A percentile compares a stretch with the other conserved stretches of the same genome.
Conservation (phyloP, 2,329 filamentous ascomycete genomes). For the Dactylellina cionopaga region DNA sequence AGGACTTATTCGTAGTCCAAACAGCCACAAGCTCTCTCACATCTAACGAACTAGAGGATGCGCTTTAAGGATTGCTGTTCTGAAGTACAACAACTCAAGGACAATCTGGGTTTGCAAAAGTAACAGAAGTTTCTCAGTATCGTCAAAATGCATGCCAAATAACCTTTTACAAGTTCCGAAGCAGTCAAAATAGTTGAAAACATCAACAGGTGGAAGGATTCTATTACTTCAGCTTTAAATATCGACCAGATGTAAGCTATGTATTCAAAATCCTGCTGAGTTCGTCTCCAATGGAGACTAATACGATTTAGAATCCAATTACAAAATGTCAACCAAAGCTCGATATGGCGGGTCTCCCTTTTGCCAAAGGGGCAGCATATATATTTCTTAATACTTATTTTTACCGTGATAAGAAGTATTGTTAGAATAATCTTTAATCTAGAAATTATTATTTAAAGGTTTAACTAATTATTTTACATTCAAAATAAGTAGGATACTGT, state of each 20-base stretch:
- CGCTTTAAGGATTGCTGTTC: not conserved
- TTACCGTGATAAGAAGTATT: slow-evolving; percentile 6
- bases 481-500: not conserved
- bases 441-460: not conserved
- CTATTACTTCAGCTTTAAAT: not conserved
- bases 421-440: not conserved
- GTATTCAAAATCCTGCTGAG: not conserved
- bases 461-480: not conserved
- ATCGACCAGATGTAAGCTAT: not conserved
- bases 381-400: slow-evolving; percentile 3
- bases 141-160: not conserved
- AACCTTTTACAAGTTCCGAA: not conserved
- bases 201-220: not conserved
- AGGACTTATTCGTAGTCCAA: not conserved
- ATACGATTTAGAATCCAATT: not conserved
- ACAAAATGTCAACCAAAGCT: not conserved
- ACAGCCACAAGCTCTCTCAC: not conserved
- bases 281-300: not conserved
- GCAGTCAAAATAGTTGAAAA: not conserved
- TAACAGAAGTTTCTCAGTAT: not conserved
- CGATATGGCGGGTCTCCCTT: not conserved
- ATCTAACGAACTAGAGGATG: not conserved
- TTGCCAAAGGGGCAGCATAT: not conserved
- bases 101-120: not conserved
- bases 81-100: not conserved